phyloP scores from a whole-genome alignment of 2,329 filamentous ascomycete species.

The Blumeria hordei region DNA sequence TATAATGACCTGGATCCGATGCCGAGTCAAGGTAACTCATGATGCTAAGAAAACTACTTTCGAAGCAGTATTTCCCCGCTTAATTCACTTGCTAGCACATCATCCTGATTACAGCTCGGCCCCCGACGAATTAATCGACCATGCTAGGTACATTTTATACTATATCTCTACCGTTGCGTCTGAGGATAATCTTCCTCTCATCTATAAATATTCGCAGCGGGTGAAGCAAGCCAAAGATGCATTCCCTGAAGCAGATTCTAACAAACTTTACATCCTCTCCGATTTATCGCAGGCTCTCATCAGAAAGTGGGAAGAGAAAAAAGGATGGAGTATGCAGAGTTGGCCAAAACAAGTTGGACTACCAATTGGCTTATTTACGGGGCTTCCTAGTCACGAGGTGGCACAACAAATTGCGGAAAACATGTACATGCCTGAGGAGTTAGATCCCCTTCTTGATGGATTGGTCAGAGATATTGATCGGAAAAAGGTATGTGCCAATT shows the following conservation, averaged over 20 bases:
- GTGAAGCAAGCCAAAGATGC: conserved; percentile 77
- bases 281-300: conserved; percentile 70
- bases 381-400: conserved; percentile 49
- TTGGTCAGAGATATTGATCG: conserved; percentile 47
- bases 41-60: conserved; percentile 38
- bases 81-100: conserved; percentile 74
- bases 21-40: conserved; percentile 43
- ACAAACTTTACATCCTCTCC: conserved; percentile 63
- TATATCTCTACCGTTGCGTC: conserved; percentile 66
- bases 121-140: conserved; percentile 48
- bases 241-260: conserved; percentile 39
- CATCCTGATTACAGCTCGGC: conserved; percentile 65
- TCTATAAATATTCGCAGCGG: conserved; percentile 78
- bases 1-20: conserved; percentile 72
- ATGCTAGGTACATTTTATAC: conserved; percentile 72
- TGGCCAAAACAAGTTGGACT: conserved; percentile 62
- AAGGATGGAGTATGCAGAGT: conserved; percentile 65
- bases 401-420: conserved; percentile 73
- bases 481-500: conserved; percentile 20
- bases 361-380: conserved; percentile 53
- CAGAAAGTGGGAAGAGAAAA: conserved; percentile 64
- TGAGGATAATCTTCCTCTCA: conserved; percentile 65
- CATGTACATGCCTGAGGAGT: conserved; percentile 49
- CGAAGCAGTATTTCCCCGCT: conserved; percentile 57
- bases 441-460: conserved; percentile 41